These are phyloP conservation scores for Xanthoceras sorbifolium DNA, from an alignment of 345 rosid species.

Conservation along the genomic window DNA sequence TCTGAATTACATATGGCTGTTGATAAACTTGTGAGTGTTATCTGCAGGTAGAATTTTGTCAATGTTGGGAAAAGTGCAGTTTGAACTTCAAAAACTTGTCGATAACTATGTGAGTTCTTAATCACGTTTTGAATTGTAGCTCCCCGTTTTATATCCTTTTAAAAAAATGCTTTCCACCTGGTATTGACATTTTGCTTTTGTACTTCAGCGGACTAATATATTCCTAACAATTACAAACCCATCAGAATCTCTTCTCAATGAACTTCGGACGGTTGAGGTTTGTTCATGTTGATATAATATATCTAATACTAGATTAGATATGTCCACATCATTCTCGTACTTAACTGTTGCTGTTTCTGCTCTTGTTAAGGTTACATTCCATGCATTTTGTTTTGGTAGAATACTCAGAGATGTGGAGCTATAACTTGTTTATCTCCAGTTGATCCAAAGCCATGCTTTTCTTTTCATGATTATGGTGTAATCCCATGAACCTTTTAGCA, in stretches of 20 bases:
- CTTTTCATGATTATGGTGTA: background rate
- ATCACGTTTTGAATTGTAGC: conserved; percentile 6
- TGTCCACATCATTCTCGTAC: conserved; percentile 9
- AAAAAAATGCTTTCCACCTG: background rate
- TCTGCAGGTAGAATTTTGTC: conserved; percentile 68
- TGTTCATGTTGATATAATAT: conserved; percentile 28
- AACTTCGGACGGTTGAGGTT: conserved; percentile 97
- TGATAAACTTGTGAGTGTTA: conserved; percentile 7
- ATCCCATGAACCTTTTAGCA: background rate
- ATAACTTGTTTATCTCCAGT: background rate
- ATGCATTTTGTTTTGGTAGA: background rate
- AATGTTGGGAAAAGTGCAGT: conserved; percentile 80
- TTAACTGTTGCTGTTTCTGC: background rate
- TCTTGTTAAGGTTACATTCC: background rate
- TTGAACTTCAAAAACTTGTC: conserved; percentile 83
- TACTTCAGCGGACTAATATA: conserved; percentile 80
- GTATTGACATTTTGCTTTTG: conserved; percentile 18
- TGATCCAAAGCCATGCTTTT: conserved; percentile 6
- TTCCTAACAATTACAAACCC: conserved; percentile 80
- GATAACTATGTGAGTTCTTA: conserved; percentile 83
- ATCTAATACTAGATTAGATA: conserved; percentile 12
- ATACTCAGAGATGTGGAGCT: background rate
- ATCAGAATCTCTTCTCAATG: conserved; percentile 90
- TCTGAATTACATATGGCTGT: background rate
- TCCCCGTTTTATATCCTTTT: conserved; percentile 5